Evolutionary conservation across 192 early-diverging fungal genomes (phyloP).

Genomic region (Coemansia sp.): DNA sequence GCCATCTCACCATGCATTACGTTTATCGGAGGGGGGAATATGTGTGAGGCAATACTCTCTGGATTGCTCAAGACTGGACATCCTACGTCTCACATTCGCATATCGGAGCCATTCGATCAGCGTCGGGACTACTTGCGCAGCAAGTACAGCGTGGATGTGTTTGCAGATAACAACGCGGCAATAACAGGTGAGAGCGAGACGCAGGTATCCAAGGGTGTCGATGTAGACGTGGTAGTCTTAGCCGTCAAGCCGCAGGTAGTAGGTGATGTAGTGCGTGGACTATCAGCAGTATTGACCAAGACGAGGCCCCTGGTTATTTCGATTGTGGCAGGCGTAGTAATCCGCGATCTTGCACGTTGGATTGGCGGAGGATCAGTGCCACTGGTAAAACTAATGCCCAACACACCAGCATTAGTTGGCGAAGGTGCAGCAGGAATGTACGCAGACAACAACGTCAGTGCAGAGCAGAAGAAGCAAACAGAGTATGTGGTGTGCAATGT

Average conservation of each 20-base stretch:
- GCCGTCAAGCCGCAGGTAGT: conserved; percentile 94
- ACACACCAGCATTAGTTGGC: conserved; percentile 86
- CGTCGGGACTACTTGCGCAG: conserved; percentile 61
- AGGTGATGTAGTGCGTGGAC: conserved; percentile 61
- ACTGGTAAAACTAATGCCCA: conserved; percentile 90
- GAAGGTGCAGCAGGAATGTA: conserved; percentile 88
- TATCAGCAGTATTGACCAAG: conserved; percentile 52
- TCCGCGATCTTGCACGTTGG: conserved; percentile 75
- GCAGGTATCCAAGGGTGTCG: conserved; percentile 3
- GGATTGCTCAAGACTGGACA: conserved; percentile 79
- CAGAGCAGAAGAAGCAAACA: conserved; percentile 63
- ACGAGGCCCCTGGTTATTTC: conserved; percentile 74
- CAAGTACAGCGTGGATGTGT: conserved; percentile 64
- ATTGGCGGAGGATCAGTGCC: conserved; percentile 50
- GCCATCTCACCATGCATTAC: conserved; percentile 39
- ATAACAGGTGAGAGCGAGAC: conserved; percentile 48
- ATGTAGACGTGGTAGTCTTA: conserved; percentile 71
- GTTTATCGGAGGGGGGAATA: conserved; percentile 93
- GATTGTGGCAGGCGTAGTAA: conserved; percentile 86
- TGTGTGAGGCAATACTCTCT: conserved; percentile 90
- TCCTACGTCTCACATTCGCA: conserved; percentile 63
- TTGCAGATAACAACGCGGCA: conserved; percentile 62
- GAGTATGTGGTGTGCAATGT: conserved; percentile 71
- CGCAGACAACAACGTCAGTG: conserved; percentile 61
- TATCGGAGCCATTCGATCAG: conserved; percentile 76